Conservation (phyloP, 495 filamentous ascomycete species). For the Penicillium subrubescens region DNA sequence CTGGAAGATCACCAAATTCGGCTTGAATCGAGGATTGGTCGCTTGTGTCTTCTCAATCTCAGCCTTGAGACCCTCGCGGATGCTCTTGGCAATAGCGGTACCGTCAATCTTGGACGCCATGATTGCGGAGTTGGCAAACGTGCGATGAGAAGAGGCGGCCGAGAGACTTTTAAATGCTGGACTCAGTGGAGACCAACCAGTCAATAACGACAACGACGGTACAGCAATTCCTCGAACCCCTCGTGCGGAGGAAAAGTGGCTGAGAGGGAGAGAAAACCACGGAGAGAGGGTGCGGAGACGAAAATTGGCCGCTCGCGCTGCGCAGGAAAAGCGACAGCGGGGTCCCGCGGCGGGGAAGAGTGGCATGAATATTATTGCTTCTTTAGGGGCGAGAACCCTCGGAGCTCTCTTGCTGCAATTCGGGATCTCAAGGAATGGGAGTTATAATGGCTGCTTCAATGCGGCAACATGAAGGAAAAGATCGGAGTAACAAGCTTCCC, state of each 20-base stretch:
- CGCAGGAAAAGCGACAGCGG: slow-evolving; percentile 36
- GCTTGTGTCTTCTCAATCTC: slow-evolving; percentile 82
- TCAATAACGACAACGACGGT: slow-evolving; percentile 11
- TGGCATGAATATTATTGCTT: slow-evolving; percentile 39
- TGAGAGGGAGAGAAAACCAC: slow-evolving; percentile 20
- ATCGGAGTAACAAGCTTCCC: background rate
- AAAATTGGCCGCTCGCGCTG: slow-evolving; percentile 30
- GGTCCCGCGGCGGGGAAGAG: slow-evolving; percentile 43
- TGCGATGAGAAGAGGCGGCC: slow-evolving; percentile 28
- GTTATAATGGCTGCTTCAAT: background rate
- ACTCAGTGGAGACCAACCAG: slow-evolving; percentile 17
- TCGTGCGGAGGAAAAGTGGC: slow-evolving; percentile 21
- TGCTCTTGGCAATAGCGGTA: slow-evolving; percentile 87
- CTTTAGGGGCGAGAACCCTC: slow-evolving; percentile 31
- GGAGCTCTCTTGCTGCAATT: slow-evolving; percentile 17
- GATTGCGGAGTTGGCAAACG: slow-evolving; percentile 64
- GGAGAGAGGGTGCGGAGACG: slow-evolving; percentile 26
- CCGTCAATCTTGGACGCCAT: slow-evolving; percentile 92
- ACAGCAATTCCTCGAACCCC: slow-evolving; percentile 19
- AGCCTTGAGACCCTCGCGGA: slow-evolving; percentile 73
- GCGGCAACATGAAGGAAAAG: background rate
- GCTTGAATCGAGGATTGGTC: slow-evolving; percentile 81
- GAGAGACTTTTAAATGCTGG: slow-evolving; percentile 15
- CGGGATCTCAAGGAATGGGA: slow-evolving; percentile 19
- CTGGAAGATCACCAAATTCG: slow-evolving; percentile 90